These are phyloP conservation scores for Ceratobasidium sp. DNA, from an alignment of 1,284 basidiomycete genomes.

Conservation along the genomic window DNA sequence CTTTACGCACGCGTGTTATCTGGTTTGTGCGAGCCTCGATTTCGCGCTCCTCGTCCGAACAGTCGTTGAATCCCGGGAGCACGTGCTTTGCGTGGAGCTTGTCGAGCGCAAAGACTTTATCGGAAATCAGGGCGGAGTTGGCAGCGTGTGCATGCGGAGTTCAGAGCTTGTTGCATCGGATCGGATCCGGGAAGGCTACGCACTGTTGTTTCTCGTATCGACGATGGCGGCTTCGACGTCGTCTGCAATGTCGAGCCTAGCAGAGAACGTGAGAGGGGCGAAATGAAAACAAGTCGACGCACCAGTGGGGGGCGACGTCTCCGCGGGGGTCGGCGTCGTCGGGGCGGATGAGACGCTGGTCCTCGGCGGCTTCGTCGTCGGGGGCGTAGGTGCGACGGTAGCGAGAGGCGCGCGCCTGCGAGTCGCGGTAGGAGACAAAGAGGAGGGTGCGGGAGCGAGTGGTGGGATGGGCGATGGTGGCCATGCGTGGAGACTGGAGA, in stretches of 20 bases:
- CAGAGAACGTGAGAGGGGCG: slow-evolving; percentile 47
- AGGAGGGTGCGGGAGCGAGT: slow-evolving; percentile 92
- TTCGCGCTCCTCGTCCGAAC: slow-evolving; percentile 91
- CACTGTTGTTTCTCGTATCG: slow-evolving; percentile 82
- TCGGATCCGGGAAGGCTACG: slow-evolving; percentile 55
- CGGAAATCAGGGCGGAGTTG: slow-evolving; percentile 41
- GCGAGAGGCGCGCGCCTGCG: slow-evolving; percentile 62
- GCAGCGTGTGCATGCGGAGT: slow-evolving; percentile 36
- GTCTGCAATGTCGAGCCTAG: slow-evolving; percentile 91
- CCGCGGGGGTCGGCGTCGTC: slow-evolving; percentile 66
- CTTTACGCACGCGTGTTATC: slow-evolving; percentile 80
- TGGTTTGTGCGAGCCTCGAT: slow-evolving; percentile 89
- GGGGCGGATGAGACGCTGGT: slow-evolving; percentile 74
- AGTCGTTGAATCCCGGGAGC: slow-evolving; percentile 96
- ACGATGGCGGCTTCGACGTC: slow-evolving; percentile 85
- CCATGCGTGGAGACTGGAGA: background rate
- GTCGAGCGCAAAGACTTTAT: slow-evolving; percentile 81
- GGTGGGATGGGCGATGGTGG: slow-evolving; percentile 51
- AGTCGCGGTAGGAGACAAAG: slow-evolving; percentile 95
- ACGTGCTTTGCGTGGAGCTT: slow-evolving; percentile 96
- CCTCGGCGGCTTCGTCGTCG: slow-evolving; percentile 59
- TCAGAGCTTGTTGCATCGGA: slow-evolving; percentile 37
- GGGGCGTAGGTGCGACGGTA: slow-evolving; percentile 50
- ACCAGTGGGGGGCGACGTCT: slow-evolving; percentile 65
- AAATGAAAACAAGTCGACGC: slow-evolving; percentile 46